Conservation (phyloP, 129 eudicot species). For the Ambrosia trifida region DNA sequence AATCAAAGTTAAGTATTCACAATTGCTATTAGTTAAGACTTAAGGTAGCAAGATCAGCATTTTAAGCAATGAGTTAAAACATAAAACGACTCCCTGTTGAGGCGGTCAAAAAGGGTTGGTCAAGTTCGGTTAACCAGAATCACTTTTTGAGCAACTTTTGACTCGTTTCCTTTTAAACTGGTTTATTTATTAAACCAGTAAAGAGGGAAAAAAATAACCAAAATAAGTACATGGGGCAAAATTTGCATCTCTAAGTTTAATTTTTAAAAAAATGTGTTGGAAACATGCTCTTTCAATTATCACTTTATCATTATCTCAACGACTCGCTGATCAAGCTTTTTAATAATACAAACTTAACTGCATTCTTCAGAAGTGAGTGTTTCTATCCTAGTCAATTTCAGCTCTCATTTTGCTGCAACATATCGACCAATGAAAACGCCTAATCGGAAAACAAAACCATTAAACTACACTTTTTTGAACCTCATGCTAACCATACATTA, state of each 20-base stretch:
- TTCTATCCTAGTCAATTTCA: constrained; percentile 13
- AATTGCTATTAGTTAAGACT: constrained; percentile 10
- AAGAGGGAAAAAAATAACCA: too few relatives aligned
- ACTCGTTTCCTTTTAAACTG: not conserved
- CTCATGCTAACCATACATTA: constrained; percentile 6
- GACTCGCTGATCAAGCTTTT: constrained; percentile 1
- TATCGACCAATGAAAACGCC: constrained; percentile 5
- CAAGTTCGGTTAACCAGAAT: not conserved
- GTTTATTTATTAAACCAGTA: too few relatives aligned
- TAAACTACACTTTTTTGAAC: not conserved
- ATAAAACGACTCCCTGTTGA: not conserved
- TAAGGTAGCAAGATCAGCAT: not conserved
- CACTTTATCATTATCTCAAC: not conserved
- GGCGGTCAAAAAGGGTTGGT: not conserved
- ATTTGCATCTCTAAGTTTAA: not conserved
- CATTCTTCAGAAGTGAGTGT: not conserved
- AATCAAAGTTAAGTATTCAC: not conserved
- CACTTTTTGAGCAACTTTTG: not conserved
- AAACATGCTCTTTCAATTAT: not conserved
- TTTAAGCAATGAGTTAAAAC: not conserved
- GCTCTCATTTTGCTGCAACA: constrained; percentile 16
- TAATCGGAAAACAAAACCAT: not conserved
- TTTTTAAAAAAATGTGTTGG: not conserved
- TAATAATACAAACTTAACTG: constrained; percentile 1
- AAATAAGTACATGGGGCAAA: too few relatives aligned